Evolutionary conservation across 2,329 filamentous ascomycete genomes (phyloP).

Genomic region (Aureobasidium sp.): DNA sequence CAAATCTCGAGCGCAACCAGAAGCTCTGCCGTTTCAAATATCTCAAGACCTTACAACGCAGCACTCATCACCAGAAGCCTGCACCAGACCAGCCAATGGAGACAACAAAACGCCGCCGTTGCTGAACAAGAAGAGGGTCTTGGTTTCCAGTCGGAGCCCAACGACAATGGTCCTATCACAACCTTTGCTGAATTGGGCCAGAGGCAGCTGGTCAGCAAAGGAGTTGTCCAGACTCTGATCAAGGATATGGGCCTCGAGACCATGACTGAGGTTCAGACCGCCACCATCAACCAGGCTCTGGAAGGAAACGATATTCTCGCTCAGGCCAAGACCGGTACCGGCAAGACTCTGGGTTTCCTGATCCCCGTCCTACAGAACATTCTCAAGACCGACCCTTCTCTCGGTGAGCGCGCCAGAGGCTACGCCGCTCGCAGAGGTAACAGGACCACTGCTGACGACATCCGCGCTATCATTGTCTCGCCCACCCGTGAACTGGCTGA

Average conservation of each 20-base stretch:
- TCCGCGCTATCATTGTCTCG: constrained; percentile 52
- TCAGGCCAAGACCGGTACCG: constrained; percentile 93
- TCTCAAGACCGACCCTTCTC: constrained; percentile 51
- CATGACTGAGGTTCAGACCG: constrained; percentile 89
- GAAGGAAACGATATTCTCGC: constrained; percentile 76
- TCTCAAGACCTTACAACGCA: background rate
- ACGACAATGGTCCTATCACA: constrained; percentile 20
- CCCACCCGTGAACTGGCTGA: constrained; percentile 56
- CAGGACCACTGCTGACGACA: constrained; percentile 39
- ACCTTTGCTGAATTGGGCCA: constrained; percentile 36
- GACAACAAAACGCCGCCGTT: constrained; percentile 26
- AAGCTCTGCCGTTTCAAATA: background rate
- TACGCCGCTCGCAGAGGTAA: background rate
- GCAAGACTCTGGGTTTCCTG: constrained; percentile 92
- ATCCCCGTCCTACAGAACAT: constrained; percentile 78
- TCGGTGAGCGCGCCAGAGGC: constrained; percentile 38
- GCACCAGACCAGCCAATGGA: constrained; percentile 32
- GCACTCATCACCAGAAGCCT: constrained; percentile 16
- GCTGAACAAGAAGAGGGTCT: constrained; percentile 17
- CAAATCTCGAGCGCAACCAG: constrained; percentile 13
- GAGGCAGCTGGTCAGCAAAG: constrained; percentile 49
- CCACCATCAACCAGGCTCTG: constrained; percentile 73
- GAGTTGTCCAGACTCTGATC: constrained; percentile 60
- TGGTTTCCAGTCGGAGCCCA: constrained; percentile 13
- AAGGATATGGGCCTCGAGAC: constrained; percentile 63